phyloP scores from a whole-genome alignment of 1,284 basidiomycete species.

The Psilocybe mexicana region DNA sequence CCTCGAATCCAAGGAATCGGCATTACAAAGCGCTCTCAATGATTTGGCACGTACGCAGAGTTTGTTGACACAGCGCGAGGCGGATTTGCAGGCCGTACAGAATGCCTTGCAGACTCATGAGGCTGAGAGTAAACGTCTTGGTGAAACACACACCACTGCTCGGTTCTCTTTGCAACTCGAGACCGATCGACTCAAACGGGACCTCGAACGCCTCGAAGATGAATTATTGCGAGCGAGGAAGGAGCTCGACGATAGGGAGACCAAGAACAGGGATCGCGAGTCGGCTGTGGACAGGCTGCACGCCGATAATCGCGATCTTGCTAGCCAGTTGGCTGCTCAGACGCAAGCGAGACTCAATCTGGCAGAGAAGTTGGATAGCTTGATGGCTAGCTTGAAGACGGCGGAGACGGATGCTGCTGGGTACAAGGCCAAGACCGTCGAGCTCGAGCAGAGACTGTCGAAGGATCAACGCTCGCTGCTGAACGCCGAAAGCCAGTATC shows the following conservation, averaged over 20 bases:
- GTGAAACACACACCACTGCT: constrained; percentile 81
- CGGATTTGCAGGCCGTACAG: constrained; percentile 78
- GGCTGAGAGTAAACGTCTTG: constrained; percentile 69
- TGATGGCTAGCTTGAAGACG: constrained; percentile 59
- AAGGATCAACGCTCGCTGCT: constrained; percentile 82
- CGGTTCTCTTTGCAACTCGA: constrained; percentile 90
- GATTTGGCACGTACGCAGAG: constrained; percentile 64
- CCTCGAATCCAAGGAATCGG: constrained; percentile 67
- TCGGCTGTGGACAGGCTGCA: constrained; percentile 71
- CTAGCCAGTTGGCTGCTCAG: constrained; percentile 75
- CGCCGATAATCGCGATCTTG: constrained; percentile 77
- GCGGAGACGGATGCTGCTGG: constrained; percentile 65
- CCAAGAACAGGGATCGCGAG: constrained; percentile 67
- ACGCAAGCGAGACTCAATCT: constrained; percentile 83
- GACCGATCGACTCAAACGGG: constrained; percentile 85
- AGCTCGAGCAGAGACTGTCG: constrained; percentile 80
- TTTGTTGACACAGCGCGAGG: constrained; percentile 64
- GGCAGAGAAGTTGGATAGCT: constrained; percentile 82
- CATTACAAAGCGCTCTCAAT: constrained; percentile 58
- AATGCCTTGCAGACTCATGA: constrained; percentile 66
- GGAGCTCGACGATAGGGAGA: constrained; percentile 73
- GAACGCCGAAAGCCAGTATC: constrained; percentile 75
- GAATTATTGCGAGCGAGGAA: constrained; percentile 75
- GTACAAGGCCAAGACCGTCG: constrained; percentile 62
- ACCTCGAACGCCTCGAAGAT: constrained; percentile 79